Conservation (phyloP, 1,284 basidiomycete genomes). For the Fomes fomentarius region DNA sequence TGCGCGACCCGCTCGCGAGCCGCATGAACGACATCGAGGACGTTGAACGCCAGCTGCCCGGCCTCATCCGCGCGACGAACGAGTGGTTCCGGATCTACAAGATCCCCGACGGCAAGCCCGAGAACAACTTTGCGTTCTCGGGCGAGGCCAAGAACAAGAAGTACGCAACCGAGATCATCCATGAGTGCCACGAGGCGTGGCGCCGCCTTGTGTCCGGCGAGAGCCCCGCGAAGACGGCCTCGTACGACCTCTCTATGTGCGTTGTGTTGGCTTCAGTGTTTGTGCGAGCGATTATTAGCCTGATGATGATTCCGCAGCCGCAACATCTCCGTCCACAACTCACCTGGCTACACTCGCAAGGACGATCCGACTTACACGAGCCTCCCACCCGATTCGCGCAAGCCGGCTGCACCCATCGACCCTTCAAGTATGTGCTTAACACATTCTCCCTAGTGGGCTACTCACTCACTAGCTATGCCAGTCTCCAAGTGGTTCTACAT, state of each 20-base stretch:
- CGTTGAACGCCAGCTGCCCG: constrained; percentile 97
- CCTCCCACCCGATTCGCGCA: constrained; percentile 81
- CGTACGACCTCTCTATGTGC: constrained; percentile 82
- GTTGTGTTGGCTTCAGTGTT: constrained; percentile 33
- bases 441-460: background rate
- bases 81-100: constrained; percentile 99
- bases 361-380: constrained; percentile 67
- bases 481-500: constrained; percentile 93
- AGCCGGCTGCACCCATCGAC: constrained; percentile 86
- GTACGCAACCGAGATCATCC: constrained; percentile 98
- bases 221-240: constrained; percentile 66
- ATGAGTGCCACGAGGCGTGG: constrained; percentile 99
- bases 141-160: constrained; percentile 99
- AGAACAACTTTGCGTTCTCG: constrained; percentile 99
- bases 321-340: constrained; percentile 74
- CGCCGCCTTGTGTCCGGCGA: constrained; percentile 91
- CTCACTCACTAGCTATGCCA: constrained; percentile 34
- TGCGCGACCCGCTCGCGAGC: constrained; percentile 93
- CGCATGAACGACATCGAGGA: constrained; percentile 99
- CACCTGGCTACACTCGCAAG: constrained; percentile 69
- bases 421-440: constrained; percentile 68
- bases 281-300: constrained; percentile 25
- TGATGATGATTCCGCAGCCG: constrained; percentile 47
- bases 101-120: constrained; percentile 97
- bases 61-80: constrained; percentile 94